Evolutionary conservation across 1,284 basidiomycete species (phyloP).

Genomic region (Cryptococcus hybrid): DNA sequence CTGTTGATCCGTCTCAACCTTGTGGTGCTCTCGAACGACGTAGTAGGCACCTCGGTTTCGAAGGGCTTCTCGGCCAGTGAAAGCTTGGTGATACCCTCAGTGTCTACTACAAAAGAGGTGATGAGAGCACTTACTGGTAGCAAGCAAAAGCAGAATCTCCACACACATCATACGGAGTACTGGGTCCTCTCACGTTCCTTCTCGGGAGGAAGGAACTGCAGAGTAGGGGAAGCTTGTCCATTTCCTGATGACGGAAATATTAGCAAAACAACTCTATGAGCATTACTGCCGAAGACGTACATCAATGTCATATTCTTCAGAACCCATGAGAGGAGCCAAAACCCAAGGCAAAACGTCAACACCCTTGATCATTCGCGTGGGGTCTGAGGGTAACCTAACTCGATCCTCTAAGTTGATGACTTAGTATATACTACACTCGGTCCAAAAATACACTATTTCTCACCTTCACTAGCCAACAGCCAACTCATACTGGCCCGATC

Average conservation of each 20-base stretch:
- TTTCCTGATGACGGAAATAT: conserved; percentile 59
- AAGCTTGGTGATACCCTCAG: conserved; percentile 47
- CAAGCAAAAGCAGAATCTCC: conserved; percentile 84
- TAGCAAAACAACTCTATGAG: neutral
- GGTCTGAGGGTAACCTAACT: conserved; percentile 44
- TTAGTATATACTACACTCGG: neutral
- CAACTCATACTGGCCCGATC: conserved; percentile 45
- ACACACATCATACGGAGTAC: conserved; percentile 79
- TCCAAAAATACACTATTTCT: neutral
- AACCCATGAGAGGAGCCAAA: conserved; percentile 86
- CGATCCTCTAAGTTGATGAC: conserved; percentile 33
- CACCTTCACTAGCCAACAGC: conserved; percentile 45
- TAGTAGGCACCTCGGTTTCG: conserved; percentile 82
- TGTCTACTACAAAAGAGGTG: neutral
- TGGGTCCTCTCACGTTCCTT: conserved; percentile 83
- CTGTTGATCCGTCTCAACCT: conserved; percentile 73
- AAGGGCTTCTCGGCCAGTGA: conserved; percentile 79
- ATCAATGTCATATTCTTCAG: conserved; percentile 89
- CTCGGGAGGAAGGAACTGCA: conserved; percentile 83
- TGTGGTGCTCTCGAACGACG: conserved; percentile 77
- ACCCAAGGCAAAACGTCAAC: conserved; percentile 80
- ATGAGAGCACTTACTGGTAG: conserved; percentile 59
- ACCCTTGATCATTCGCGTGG: conserved; percentile 60
- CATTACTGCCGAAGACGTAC: conserved; percentile 49
- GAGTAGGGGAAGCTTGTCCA: conserved; percentile 75